Base-by-base conservation (phyloP, 495 filamentous ascomycete genomes). In the Cairneyella variabilis region DNA sequence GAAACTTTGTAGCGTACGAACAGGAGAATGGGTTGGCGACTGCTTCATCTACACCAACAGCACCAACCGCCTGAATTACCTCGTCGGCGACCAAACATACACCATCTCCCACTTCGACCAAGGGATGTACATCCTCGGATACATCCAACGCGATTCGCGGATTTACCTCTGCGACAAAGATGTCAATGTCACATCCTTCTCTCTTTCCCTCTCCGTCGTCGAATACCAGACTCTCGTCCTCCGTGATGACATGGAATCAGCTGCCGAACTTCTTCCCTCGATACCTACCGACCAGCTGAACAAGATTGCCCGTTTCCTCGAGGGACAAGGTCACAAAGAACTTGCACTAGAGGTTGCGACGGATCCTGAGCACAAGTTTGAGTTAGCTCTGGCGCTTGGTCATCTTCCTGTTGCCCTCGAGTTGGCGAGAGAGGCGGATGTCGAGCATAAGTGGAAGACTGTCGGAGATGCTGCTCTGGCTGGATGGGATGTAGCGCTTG, bases 31-130 rank as follows among this genome's bases (percentile, higher is more conserved):
- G 93, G 85, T 99, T 51, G 93, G 93, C 21, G 93, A 99, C 69
- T 96, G 91, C 72, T 93, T 99, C 76, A 91, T 97, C 65, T 99
- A 97, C 76, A 97, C 93, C 23, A 97, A 91, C 75, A 85, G 82
- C 61, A 96, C 91, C 22, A 97, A 97, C 78, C 88, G 93, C 48
- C 73, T 99, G 54, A 99, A 97, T 77, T 97, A 97, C 70, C 83
- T 99, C 18, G 93, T 99, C 28, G 95, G 93, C 46, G 93, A 97
- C 69, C 90, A 97, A 71, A 95, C 91, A 25, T 96, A 97, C 78
- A 96, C 93, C n/a, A 87, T 99, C 63, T 90, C 90, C 34, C 92
- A 97, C 71, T 97, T 96, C 62, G 93, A 99, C 70, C 81, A 90
- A 63, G 83, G 89, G 14, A 91, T 92, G 85, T 99, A 97, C 69